Conservation (phyloP, 2,329 filamentous ascomycete species). For the Pyrenochaeta sp. region DNA sequence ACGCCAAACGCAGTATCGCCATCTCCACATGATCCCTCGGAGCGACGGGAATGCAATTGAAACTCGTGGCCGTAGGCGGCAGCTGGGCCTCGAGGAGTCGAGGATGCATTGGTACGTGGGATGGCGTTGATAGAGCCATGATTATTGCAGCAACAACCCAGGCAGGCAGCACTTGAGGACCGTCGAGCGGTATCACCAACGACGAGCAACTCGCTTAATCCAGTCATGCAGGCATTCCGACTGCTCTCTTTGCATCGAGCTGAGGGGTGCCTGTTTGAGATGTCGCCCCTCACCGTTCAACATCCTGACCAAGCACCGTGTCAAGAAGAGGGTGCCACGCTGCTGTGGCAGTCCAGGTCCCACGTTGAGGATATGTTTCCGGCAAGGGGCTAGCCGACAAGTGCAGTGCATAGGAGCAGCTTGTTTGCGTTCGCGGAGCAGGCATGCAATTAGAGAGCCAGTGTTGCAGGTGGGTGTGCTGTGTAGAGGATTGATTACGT, state of each 20-base stretch:
- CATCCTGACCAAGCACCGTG: conserved; percentile 14
- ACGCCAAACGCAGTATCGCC: conserved; percentile 34
- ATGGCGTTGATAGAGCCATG: conserved; percentile 19
- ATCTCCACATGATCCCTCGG: conserved; percentile 35
- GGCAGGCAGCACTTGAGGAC: no score
- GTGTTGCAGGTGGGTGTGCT: no score
- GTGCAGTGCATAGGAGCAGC: conserved; percentile 9
- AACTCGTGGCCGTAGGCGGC: conserved; percentile 22
- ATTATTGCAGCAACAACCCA: conserved; percentile 18
- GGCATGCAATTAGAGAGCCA: no score
- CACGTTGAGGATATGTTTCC: background rate
- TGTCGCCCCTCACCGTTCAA: conserved; percentile 13
- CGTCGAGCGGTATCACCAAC: conserved; percentile 14
- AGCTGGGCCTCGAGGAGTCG: conserved; percentile 8
- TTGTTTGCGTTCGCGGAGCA: conserved; percentile 8
- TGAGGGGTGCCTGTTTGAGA: conserved; percentile 22
- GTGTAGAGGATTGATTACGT: conserved; percentile 22
- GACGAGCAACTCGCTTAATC: conserved; percentile 9
- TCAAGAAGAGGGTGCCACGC: conserved; percentile 8
- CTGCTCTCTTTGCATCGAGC: conserved; percentile 14
- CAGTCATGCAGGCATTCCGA: conserved; percentile 12
- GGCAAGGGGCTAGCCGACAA: conserved; percentile 10
- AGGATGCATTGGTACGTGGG: conserved; percentile 12
- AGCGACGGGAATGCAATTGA: conserved; percentile 22
- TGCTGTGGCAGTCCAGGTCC: conserved; percentile 3